phyloP scores from a whole-genome alignment of 805 yeast species.

The Wickerhamiella azyma region DNA sequence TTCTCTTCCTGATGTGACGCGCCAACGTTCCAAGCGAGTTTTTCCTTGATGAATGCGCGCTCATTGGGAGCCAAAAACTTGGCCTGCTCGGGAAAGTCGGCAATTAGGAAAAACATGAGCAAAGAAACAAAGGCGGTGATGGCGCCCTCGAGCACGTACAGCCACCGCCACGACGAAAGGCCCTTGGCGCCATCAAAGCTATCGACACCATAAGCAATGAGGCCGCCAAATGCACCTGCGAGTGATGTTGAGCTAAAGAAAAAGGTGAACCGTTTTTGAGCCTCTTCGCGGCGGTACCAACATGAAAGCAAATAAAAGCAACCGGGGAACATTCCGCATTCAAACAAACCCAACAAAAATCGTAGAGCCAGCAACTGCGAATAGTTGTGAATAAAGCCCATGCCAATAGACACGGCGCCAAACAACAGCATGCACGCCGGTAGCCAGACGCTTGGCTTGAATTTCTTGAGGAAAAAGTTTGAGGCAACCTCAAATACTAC shows the following conservation, averaged over 20 bases:
- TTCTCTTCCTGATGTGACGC: slow-evolving; percentile 38
- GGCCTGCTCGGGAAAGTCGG: slow-evolving; percentile 63
- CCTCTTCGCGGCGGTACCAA: slow-evolving; percentile 50
- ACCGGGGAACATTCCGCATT: slow-evolving; percentile 63
- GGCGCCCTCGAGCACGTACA: slow-evolving; percentile 39
- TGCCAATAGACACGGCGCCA: slow-evolving; percentile 49
- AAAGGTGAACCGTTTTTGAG: slow-evolving; percentile 54
- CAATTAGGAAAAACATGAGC: slow-evolving; percentile 34
- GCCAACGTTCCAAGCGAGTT: slow-evolving; percentile 40
- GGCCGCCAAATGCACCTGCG: slow-evolving; percentile 71
- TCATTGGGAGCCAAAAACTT: slow-evolving; percentile 40
- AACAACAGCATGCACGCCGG: slow-evolving; percentile 44
- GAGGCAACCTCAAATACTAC: slow-evolving; percentile 49
- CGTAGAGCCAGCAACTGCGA: slow-evolving; percentile 50
- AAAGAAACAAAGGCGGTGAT: slow-evolving; percentile 27
- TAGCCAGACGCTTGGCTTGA: slow-evolving; percentile 55
- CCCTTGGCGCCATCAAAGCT: slow-evolving; percentile 37
- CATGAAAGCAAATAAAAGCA: slow-evolving; percentile 55
- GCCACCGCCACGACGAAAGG: slow-evolving; percentile 41
- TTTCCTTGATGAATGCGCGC: slow-evolving; percentile 40
- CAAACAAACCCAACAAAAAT: slow-evolving; percentile 51
- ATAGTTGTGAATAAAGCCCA: slow-evolving; percentile 49
- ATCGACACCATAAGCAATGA: slow-evolving; percentile 51
- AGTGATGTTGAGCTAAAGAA: slow-evolving; percentile 60
- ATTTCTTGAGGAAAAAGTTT: slow-evolving; percentile 43